Evolutionary conservation across 1,284 basidiomycete genomes (phyloP).

Genomic region (Phellinidium pouzarii): DNA sequence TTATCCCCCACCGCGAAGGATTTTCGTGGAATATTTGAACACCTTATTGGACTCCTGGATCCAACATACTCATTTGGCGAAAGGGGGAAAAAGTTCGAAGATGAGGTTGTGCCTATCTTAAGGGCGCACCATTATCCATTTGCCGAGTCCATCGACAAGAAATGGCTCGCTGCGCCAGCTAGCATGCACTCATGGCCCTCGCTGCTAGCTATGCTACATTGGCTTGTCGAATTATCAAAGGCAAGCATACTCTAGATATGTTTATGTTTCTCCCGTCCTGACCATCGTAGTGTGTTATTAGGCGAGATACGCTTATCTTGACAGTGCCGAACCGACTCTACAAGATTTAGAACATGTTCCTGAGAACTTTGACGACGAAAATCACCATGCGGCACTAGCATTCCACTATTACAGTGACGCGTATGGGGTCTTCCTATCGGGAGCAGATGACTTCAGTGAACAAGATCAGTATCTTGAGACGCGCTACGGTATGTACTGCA

Average conservation of each 20-base stretch:
- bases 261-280: constrained; percentile 77
- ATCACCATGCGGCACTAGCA: constrained; percentile 67
- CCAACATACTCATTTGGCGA: constrained; percentile 53
- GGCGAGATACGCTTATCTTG: constrained; percentile 46
- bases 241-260: constrained; percentile 47
- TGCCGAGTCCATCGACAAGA: constrained; percentile 65
- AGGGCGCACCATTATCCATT: constrained; percentile 75
- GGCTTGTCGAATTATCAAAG: constrained; percentile 78
- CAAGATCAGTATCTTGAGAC: constrained; percentile 65
- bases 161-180: constrained; percentile 79
- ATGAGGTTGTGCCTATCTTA: constrained; percentile 70
- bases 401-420: constrained; percentile 69
- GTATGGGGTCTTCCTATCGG: constrained; percentile 67
- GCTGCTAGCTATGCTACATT: constrained; percentile 77
- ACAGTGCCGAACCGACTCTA: constrained; percentile 56
- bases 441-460: constrained; percentile 65
- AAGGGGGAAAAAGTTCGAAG: constrained; percentile 62
- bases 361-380: constrained; percentile 64
- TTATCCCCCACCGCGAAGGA: constrained; percentile 75
- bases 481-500: constrained; percentile 54
- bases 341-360: constrained; percentile 56
- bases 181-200: constrained; percentile 81
- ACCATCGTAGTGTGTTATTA: constrained; percentile 32
- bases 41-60: constrained; percentile 69
- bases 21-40: constrained; percentile 75